Conservation (phyloP, 805 yeast species). For the Zygoascus flipseniorum region DNA sequence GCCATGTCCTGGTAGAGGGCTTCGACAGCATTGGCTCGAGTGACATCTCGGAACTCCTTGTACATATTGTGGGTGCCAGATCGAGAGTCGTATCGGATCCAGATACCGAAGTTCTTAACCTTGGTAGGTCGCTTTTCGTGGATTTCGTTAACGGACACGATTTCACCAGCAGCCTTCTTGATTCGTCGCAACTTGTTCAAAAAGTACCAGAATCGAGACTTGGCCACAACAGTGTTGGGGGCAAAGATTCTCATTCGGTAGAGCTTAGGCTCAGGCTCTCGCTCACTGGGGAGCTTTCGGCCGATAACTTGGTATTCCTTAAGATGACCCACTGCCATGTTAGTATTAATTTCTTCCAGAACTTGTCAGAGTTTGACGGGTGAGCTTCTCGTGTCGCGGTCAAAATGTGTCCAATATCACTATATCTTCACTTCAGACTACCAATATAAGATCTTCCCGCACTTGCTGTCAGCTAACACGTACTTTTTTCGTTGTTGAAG, state of each 20-base stretch:
- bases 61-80: constrained; percentile 99
- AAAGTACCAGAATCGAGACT: constrained; percentile 99
- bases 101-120: constrained; percentile 99
- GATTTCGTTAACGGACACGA: constrained; percentile 86
- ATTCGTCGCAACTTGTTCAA: constrained; percentile 98
- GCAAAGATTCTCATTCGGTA: constrained; percentile 99
- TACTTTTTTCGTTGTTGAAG: not conserved
- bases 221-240: constrained; percentile 97
- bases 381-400: no score
- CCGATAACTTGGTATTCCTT: constrained; percentile 99
- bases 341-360: not conserved
- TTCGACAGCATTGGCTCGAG: constrained; percentile 98
- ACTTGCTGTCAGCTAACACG: not conserved
- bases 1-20: constrained; percentile 99
- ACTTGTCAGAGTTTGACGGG: not conserved
- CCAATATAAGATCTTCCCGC: no score
- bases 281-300: constrained; percentile 99
- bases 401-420: no score
- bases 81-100: constrained; percentile 99
- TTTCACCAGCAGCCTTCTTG: constrained; percentile 99
- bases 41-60: constrained; percentile 99
- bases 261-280: constrained; percentile 99
- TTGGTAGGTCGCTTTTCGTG: constrained; percentile 95
- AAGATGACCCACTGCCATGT: constrained; percentile 71
- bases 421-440: no score